Evolutionary conservation across 306 rosid species (phyloP), one percentile per base, ranked within the genome.

Genomic region (Styphnolobium japonicum): DNA sequence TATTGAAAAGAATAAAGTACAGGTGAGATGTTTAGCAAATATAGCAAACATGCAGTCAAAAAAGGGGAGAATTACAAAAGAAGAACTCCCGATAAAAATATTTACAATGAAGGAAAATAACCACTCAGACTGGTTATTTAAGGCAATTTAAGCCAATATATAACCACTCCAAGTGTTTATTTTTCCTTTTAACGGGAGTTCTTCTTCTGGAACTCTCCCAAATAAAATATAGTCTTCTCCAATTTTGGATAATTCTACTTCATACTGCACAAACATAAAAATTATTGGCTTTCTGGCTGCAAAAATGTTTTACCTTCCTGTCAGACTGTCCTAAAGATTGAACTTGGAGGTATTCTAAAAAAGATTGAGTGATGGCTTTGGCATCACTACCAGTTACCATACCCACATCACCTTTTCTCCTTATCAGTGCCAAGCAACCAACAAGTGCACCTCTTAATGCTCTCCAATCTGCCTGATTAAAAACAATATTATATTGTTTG

Each of bases 391-490:
- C 73, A 52, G 91, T 73, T 74, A 91, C 87, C 74, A 53, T 67
- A 46, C 98, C 97, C 83, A 76, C 83, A 72, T 73, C 85, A 48
- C 71, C 48, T 86, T 86, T 91, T 83, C 99, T 95, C 91, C 86
- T 86, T 82, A 86, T 63, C 68, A 93, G 52, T 75, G 94, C 91
- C 89, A 93, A 90, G 90, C 96, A 95, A 72, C 99, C 99, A 81
- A 95, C 85, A 77, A 95, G 94, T 64, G 98, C 97, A 82, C 98
- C 99, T 31, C 92, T 91, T 79, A 93, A 85, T 77, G 98, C 97
- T 87, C 87, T 93, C 99, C 99, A 95, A 87, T 95, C 98, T 90
- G 92, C 96, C 99, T 95, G 94, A 91, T 86, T 73, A 67, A 75
- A 67, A 72, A 78, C 42, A 79, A 77, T 43, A 79, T 69, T 61